These are phyloP conservation scores for Thraustochytrium striatum DNA, from an alignment of 352 stramenopile species.

Conservation along the genomic window DNA sequence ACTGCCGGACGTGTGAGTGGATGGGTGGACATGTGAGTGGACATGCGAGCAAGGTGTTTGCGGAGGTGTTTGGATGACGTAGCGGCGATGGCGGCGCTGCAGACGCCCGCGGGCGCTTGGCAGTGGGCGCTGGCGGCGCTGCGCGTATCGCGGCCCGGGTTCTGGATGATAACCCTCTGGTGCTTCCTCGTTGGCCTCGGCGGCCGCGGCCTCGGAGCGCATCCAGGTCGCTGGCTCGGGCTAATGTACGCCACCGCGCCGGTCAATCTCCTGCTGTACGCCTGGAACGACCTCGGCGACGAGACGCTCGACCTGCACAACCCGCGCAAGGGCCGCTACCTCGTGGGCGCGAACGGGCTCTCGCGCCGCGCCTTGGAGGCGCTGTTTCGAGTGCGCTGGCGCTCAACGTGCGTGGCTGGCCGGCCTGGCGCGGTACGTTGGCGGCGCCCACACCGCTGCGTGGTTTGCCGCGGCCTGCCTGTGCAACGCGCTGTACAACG, in stretches of 20 bases:
- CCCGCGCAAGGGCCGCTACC: conserved; percentile 1
- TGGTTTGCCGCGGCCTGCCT: background rate
- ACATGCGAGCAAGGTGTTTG: too few species aligned
- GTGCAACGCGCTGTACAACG: conserved; percentile 13
- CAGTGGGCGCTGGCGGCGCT: too few species aligned
- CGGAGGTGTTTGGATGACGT: too few species aligned
- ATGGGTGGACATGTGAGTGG: too few species aligned
- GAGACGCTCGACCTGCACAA: background rate
- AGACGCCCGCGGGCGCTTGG: too few species aligned
- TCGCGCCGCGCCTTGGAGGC: background rate
- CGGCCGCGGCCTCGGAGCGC: background rate
- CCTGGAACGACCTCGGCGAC: conserved; percentile 20
- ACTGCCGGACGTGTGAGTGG: too few species aligned
- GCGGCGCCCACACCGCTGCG: background rate
- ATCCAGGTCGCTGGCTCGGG: background rate
- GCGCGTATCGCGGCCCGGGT: conserved; percentile 3
- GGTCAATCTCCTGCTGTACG: conserved; percentile 14
- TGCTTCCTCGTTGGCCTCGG: background rate
- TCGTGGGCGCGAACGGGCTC: background rate
- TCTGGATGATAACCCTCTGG: conserved; percentile 26
- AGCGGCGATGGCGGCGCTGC: too few species aligned
- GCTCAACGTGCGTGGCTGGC: background rate
- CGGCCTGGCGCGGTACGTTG: background rate
- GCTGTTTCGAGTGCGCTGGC: background rate
- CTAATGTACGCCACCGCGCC: background rate